These are phyloP conservation scores for Plasmodium vivax DNA, from an alignment of 169 alveolate species.

Conservation along the genomic window DNA sequence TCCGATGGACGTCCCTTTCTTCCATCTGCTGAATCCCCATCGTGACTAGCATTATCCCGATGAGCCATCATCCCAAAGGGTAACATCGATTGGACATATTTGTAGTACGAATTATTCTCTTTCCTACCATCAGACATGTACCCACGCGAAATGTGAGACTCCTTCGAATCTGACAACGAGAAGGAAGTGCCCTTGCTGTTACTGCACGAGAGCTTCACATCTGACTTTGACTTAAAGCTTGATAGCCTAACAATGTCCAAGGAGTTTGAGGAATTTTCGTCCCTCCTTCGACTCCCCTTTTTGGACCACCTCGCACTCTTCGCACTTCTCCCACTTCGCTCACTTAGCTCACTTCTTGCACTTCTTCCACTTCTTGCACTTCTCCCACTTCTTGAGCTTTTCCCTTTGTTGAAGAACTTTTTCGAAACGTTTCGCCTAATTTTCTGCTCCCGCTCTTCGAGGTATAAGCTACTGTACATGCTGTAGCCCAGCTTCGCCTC, in stretches of 20 bases:
- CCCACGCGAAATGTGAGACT: neutral
- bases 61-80: constrained; percentile 43
- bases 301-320: neutral
- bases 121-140: constrained; percentile 12
- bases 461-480: constrained; percentile 24
- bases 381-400: neutral
- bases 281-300: constrained; percentile 23
- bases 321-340: neutral
- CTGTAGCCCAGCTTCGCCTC: neutral
- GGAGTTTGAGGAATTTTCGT: constrained; percentile 51
- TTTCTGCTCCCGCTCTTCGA: neutral
- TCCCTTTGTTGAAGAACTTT: neutral
- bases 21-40: neutral
- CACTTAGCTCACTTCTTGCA: neutral
- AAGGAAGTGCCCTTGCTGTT: neutral
- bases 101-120: constrained; percentile 52
- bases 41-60: constrained; percentile 2
- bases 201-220: neutral
- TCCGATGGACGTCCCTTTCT: neutral
- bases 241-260: constrained; percentile 34
- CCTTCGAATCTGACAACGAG: neutral
- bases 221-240: constrained; percentile 40
- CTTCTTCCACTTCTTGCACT: neutral
- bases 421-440: neutral
- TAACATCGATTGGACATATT: constrained; percentile 53